Evolutionary conservation across 306 rosid species (phyloP), one percentile per base, ranked within the genome.

Genomic region (Acmispon strigosus): DNA sequence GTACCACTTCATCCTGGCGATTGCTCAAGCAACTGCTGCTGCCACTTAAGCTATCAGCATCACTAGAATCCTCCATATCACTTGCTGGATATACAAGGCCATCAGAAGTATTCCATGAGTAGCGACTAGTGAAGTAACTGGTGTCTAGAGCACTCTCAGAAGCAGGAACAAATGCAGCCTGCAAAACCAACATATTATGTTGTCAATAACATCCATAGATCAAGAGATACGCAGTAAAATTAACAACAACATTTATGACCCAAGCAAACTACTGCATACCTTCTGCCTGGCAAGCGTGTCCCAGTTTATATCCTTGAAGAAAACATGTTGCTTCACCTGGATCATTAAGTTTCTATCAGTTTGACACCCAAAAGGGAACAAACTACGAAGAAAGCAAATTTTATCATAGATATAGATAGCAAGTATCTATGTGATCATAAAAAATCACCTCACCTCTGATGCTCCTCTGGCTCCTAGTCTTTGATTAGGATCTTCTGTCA

Each of bases 101-200:
- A 62, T 87, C 90, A 10, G 87, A 82, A 75, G 88, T 78, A 76
- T 84, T 95, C 99, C 99, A 95, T 29, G 96, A 82, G 72, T 86
- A 85, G 70, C 99, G 99, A 78, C 96, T 89, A 5, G 90, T 88
- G 78, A 95, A 95, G 78, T 95, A 95, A 87, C 99, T 91, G 19
- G 99, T 95, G 63, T 95, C 99, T 18, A 95, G 80, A 51, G 91
- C 95, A 80, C 97, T 91, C 72, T 91, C 99, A 18, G 97, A 95
- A 34, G 92, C 48, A 71, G 99, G 99, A 85, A 95, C 96, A 86
- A 95, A 95, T 19, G 99, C 99, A 77, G 99, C 99, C 99, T 95
- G 89, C 64, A 77, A 76, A 78, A 82, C 19, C 68, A 66, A 47
- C 20, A 49, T 54, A 11, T 44, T 32, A 53, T 17, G 36, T 32